Percentiles rank a stretch among this genome's conserved stretches.
Evolutionary conservation across 2,329 filamentous ascomycete genomes (phyloP).

Genomic region (Lanzia echinophila): DNA sequence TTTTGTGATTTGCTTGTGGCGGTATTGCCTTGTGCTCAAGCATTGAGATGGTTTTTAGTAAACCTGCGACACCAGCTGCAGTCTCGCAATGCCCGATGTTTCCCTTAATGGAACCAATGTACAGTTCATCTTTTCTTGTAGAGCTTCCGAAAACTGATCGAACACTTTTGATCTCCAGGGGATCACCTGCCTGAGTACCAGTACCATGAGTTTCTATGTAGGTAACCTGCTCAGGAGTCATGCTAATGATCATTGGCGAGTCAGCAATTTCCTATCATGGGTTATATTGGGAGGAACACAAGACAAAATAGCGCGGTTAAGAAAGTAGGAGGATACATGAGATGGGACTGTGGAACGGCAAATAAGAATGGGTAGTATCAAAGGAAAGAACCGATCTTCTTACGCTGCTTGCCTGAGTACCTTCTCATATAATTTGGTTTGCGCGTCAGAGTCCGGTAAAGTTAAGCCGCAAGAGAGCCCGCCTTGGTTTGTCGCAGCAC

Average conservation of each 20-base stretch:
- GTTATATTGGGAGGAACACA: too few relatives aligned
- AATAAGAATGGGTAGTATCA: too few relatives aligned
- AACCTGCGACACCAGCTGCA: slow-evolving; percentile 35
- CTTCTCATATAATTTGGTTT: slow-evolving; percentile 37
- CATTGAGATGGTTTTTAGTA: slow-evolving; percentile 40
- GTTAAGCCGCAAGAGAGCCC: slow-evolving; percentile 42
- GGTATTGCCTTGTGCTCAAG: slow-evolving; percentile 22
- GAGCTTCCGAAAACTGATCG: slow-evolving; percentile 6
- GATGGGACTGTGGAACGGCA: too few relatives aligned
- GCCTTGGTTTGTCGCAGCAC: slow-evolving; percentile 42
- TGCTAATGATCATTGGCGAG: too few relatives aligned
- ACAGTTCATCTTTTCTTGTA: not conserved
- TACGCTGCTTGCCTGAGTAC: slow-evolving; percentile 38
- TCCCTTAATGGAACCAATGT: slow-evolving; percentile 31
- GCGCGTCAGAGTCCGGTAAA: slow-evolving; percentile 42
- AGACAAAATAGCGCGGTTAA: too few relatives aligned
- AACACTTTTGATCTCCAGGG: slow-evolving; percentile 14
- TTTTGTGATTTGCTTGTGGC: slow-evolving; percentile 24
- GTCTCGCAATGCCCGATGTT: slow-evolving; percentile 41
- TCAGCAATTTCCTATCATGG: too few relatives aligned
- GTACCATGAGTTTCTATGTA: slow-evolving; percentile 19
- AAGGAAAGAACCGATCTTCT: too few relatives aligned
- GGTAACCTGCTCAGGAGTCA: slow-evolving; percentile 34
- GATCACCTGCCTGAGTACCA: slow-evolving; percentile 18
- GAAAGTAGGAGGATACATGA: too few relatives aligned